Base-by-base conservation (phyloP, 176 grass and related monocot genomes). In the Pontederia paniculata region DNA sequence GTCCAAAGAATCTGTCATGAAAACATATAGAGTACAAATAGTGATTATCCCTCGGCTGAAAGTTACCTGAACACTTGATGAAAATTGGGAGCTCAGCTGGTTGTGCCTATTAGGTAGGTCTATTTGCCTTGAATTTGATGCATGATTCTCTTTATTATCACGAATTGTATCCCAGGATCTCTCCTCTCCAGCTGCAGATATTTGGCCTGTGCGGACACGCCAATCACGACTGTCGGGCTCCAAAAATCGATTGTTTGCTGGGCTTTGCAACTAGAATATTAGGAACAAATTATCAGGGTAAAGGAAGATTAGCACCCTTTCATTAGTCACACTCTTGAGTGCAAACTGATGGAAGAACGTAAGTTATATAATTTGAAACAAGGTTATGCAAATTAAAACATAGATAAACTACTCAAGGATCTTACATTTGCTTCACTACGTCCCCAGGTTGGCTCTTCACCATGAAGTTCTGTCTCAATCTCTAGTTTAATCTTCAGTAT, bases 401-500 rank as follows among this genome's bases (percentile, higher is more conserved):
- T 19, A 59, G 52, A 20, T 15, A 11, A 52, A 60, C 66, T 65
- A 17, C 58, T 41, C 6, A 22, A 59, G 48, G 17, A 67, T 23
- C 79, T 82, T 66, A 91, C 87, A 79, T 79, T 79, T 73, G 83
- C 58, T 54, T 98, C 87, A 57, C 4, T 72, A 44, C 62, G 93
- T 60, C 65, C 62, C 93, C 93, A 98, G 50, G 41, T 88, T 37
- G 28, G 28, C 73, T 98, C 93, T 44, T 91, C 91, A 65, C 80
- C 80, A 45, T 82, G 57, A 71, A 98, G 63, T 71, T 98, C 93
- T 54, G n/a, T 48, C 45, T 88, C 93, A 79, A 98, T 82, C 63
- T 91, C 87, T 69, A 84, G 78, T 69, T 91, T 88, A 44, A 98
- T 63, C 72, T 83, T 98, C 70, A 98, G 69, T 48, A 98, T 98